These are phyloP conservation scores for Auricularia auricula-judae DNA, from an alignment of 768 basidiomycete genomes.

Conservation along the genomic window DNA sequence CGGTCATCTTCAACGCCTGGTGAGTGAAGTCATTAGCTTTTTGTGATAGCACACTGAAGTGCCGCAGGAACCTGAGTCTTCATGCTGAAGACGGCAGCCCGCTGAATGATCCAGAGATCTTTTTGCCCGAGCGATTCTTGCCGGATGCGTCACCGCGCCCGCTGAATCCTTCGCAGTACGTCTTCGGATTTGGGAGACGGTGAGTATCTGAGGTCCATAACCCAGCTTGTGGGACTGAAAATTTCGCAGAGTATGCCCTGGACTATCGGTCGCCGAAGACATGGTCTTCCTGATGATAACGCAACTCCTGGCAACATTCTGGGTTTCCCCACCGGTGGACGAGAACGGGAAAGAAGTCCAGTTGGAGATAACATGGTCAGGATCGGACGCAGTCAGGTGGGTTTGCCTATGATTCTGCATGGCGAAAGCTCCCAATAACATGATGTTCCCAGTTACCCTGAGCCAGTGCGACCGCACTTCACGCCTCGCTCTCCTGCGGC, in stretches of 20 bases:
- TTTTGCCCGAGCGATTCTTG: conserved; percentile 11
- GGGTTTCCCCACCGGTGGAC: not conserved
- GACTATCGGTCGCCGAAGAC: not conserved
- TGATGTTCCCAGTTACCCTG: too few relatives aligned
- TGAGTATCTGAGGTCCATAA: not conserved
- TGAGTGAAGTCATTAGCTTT: not conserved
- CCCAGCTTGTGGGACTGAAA: not conserved
- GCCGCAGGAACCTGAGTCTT: not conserved
- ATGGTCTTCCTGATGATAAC: not conserved
- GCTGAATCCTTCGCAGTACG: not conserved
- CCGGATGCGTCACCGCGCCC: not conserved
- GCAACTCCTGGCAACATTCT: not conserved
- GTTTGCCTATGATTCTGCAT: not conserved
- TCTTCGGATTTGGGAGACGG: not conserved
- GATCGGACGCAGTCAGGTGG: not conserved
- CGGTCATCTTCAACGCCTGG: conserved; percentile 8
- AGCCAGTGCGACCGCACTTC: too few relatives aligned
- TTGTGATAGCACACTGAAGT: too few relatives aligned
- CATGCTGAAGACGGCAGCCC: conserved; percentile 9
- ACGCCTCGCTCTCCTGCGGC: too few relatives aligned
- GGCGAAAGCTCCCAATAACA: too few relatives aligned
- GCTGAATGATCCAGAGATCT: conserved; percentile 11
- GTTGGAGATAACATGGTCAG: not conserved
- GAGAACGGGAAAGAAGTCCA: not conserved
- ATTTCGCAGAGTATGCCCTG: not conserved